These are phyloP conservation scores for Alternaria atra DNA, from an alignment of 2,329 filamentous ascomycete species.

Conservation along the genomic window DNA sequence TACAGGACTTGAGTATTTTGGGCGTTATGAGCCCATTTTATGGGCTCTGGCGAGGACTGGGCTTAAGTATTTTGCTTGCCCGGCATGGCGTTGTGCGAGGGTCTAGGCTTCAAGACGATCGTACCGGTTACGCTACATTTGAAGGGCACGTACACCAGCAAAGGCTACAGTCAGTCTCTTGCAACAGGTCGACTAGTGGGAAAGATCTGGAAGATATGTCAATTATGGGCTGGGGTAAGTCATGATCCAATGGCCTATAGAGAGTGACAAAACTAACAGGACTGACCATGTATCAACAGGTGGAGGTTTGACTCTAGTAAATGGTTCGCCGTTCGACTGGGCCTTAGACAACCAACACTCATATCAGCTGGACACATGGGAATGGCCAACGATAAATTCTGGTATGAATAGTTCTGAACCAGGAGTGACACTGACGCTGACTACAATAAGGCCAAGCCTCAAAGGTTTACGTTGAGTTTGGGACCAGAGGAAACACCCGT, in stretches of 20 bases:
- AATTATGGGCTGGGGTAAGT: slow-evolving; percentile 41
- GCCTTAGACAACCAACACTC: slow-evolving; percentile 38
- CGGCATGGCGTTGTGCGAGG: background rate
- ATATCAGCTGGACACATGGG: slow-evolving; percentile 53
- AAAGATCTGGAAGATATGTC: slow-evolving; percentile 8
- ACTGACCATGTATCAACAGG: slow-evolving; percentile 24
- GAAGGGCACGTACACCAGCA: slow-evolving; percentile 7
- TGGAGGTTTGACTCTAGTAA: slow-evolving; percentile 51
- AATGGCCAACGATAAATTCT: slow-evolving; percentile 45
- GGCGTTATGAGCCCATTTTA: slow-evolving; percentile 13
- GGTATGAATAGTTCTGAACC: slow-evolving; percentile 16
- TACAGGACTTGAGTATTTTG: slow-evolving; percentile 4
- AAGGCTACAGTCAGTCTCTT: slow-evolving; percentile 1
- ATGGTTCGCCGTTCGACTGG: slow-evolving; percentile 54
- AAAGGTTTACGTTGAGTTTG: slow-evolving; percentile 45
- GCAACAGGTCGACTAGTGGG: background rate
- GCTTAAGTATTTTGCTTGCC: slow-evolving; percentile 15
- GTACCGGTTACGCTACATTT: slow-evolving; percentile 4
- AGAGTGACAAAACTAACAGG: background rate
- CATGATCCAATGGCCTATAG: background rate
- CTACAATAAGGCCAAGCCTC: slow-evolving; percentile 33
- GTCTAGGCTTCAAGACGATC: background rate
- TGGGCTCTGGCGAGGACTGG: slow-evolving; percentile 9
- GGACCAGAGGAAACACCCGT: slow-evolving; percentile 34
- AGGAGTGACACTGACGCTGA: background rate